Conservation (phyloP, 2,329 filamentous ascomycete genomes). For the Phaeosphaeriaceae sp. region DNA sequence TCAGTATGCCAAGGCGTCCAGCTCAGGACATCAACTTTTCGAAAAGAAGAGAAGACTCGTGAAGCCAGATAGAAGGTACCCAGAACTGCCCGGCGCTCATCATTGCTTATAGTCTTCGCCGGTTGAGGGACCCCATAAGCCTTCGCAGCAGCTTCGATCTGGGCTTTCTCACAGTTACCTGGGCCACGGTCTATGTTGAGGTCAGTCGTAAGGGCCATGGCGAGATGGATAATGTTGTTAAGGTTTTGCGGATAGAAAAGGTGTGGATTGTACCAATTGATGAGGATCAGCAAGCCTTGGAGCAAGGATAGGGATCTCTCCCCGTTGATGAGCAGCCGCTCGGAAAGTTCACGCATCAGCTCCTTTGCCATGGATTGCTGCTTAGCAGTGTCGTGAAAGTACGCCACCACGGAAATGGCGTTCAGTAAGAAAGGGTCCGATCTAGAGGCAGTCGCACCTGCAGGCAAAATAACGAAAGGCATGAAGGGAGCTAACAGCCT, state of each 20-base stretch:
- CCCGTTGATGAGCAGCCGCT: slow-evolving; percentile 1
- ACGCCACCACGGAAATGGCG: neutral
- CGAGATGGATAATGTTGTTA: slow-evolving; percentile 11
- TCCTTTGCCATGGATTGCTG: slow-evolving; percentile 3
- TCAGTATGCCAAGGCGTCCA: slow-evolving; percentile 9
- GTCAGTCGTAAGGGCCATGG: slow-evolving; percentile 13
- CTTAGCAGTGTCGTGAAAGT: neutral
- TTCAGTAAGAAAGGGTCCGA: neutral
- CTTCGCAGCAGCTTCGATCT: slow-evolving; percentile 6
- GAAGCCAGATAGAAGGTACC: slow-evolving; percentile 13
- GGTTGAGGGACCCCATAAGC: slow-evolving; percentile 9
- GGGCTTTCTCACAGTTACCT: slow-evolving; percentile 6
- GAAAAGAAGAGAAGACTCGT: slow-evolving; percentile 5
- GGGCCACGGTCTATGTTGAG: slow-evolving; percentile 12
- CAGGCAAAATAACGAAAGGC: neutral
- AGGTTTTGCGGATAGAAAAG: slow-evolving; percentile 6
- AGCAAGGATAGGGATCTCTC: slow-evolving; percentile 7
- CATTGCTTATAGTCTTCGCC: slow-evolving; percentile 6
- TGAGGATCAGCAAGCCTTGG: slow-evolving; percentile 11
- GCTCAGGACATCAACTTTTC: slow-evolving; percentile 3
- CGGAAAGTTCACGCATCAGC: neutral
- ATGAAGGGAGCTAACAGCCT: neutral
- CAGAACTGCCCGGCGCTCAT: slow-evolving; percentile 11
- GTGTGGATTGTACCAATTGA: slow-evolving; percentile 14
- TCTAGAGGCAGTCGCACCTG: neutral